Evolutionary conservation across 2,329 filamentous ascomycete species (phyloP).

Genomic region (Epichloe aotearoae): DNA sequence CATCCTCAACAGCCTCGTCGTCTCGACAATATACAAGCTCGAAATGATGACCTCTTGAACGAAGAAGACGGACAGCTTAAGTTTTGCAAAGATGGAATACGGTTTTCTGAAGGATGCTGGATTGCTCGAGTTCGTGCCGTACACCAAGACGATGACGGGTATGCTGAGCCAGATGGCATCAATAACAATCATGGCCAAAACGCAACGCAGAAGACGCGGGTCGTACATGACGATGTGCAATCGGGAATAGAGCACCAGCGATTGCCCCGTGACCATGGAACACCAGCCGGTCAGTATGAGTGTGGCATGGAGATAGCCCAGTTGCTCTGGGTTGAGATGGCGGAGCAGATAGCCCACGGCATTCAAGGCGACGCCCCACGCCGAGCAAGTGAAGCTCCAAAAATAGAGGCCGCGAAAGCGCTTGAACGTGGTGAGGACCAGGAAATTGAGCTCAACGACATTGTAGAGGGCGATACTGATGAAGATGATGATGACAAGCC

Average conservation of each 20-base stretch:
- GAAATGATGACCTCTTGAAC: conserved; percentile 42
- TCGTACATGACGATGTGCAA: conserved; percentile 45
- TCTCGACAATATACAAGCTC: conserved; percentile 38
- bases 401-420: conserved; percentile 18
- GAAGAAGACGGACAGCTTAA: conserved; percentile 42
- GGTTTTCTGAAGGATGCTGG: conserved; percentile 10
- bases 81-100: conserved; percentile 36
- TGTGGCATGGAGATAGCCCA: conserved; percentile 12
- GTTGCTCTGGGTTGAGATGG: conserved; percentile 9
- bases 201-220: conserved; percentile 30
- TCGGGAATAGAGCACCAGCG: conserved; percentile 47
- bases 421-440: conserved; percentile 16
- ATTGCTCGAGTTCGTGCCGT: conserved; percentile 29
- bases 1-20: conserved; percentile 31
- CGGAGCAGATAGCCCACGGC: conserved; percentile 33
- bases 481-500: conserved; percentile 10
- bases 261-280: conserved; percentile 48
- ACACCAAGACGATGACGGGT: conserved; percentile 41
- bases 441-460: conserved; percentile 15
- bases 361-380: conserved; percentile 18
- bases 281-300: conserved; percentile 19
- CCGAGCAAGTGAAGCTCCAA: conserved; percentile 18
- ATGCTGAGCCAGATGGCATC: conserved; percentile 39
- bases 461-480: conserved; percentile 15
- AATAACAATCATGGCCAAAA: conserved; percentile 43